Conservation (phyloP, 2,329 filamentous ascomycete species). For the Sclerotinia minor region DNA sequence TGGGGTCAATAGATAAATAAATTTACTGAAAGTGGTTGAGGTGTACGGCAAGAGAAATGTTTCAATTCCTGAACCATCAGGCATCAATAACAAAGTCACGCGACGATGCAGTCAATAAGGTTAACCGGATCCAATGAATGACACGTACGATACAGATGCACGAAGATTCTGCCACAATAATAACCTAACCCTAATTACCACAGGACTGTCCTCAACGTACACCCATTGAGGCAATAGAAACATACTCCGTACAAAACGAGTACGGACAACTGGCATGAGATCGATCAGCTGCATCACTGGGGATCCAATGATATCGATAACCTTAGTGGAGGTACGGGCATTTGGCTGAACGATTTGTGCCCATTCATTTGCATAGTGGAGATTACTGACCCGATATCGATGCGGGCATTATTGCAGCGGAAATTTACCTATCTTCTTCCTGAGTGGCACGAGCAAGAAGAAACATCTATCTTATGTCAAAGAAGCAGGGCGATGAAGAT, state of each 20-base stretch:
- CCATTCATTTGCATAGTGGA: background rate
- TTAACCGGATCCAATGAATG: too few species aligned
- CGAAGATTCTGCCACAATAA: too few species aligned
- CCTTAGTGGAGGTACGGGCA: slow-evolving; percentile 2
- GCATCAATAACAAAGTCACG: background rate
- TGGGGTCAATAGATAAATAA: slow-evolving; percentile 13
- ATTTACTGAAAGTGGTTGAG: background rate
- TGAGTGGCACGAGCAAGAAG: slow-evolving; percentile 11
- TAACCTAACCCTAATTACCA: too few species aligned
- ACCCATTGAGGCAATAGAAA: background rate
- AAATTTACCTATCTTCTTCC: background rate
- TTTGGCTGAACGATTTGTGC: background rate
- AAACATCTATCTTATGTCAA: background rate
- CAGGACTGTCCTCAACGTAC: too few species aligned
- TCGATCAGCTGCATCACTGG: slow-evolving; percentile 10
- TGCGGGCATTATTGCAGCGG: background rate
- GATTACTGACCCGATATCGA: background rate
- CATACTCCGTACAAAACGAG: slow-evolving; percentile 19
- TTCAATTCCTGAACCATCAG: background rate
- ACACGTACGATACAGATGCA: too few species aligned
- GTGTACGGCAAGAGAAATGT: slow-evolving; percentile 7
- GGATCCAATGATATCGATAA: background rate
- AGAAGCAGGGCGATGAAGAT: background rate
- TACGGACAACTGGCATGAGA: slow-evolving; percentile 22
- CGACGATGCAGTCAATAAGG: background rate